phyloP scores from a whole-genome alignment of 768 basidiomycete species.

The Dendrothele bispora region DNA sequence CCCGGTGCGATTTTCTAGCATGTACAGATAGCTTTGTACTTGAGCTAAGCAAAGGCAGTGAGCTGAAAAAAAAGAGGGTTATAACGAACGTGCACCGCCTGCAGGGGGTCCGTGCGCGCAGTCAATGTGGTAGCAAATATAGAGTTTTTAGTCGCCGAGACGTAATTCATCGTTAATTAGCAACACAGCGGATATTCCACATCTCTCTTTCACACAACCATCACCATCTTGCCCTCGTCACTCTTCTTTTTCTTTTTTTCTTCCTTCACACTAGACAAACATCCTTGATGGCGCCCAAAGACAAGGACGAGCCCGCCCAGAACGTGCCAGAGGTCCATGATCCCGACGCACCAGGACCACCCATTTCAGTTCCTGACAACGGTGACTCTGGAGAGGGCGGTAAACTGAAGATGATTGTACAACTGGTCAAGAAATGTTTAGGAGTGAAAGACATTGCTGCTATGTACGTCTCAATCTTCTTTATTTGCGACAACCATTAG shows the following conservation, averaged over 20 bases:
- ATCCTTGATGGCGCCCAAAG: conserved; percentile 6
- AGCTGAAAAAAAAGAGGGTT: too few species aligned
- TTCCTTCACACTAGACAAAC: not conserved
- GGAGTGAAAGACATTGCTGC: conserved; percentile 95
- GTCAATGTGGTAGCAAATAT: too few species aligned
- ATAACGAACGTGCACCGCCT: too few species aligned
- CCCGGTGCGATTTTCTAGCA: too few species aligned
- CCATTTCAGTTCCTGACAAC: conserved; percentile 69
- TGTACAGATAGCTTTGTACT: too few species aligned
- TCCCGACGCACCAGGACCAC: conserved; percentile 52
- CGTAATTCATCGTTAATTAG: conserved; percentile 1
- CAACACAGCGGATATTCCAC: not conserved
- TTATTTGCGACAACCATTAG: conserved; percentile 1
- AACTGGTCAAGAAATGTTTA: conserved; percentile 86
- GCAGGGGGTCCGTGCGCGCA: too few species aligned
- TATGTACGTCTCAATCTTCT: conserved; percentile 56
- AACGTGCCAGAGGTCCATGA: conserved; percentile 25
- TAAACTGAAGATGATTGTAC: conserved; percentile 91
- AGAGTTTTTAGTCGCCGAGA: too few species aligned
- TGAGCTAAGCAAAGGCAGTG: too few species aligned
- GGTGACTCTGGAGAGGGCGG: conserved; percentile 82
- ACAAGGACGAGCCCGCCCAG: not conserved
- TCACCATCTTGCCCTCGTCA: not conserved
- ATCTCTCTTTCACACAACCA: not conserved
- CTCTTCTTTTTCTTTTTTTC: conserved; percentile 1